Percentiles rank a stretch among this genome's conserved stretches.
Evolutionary conservation across 768 basidiomycete genomes (phyloP).

Genomic region (Neoboletus brunneissimus): DNA sequence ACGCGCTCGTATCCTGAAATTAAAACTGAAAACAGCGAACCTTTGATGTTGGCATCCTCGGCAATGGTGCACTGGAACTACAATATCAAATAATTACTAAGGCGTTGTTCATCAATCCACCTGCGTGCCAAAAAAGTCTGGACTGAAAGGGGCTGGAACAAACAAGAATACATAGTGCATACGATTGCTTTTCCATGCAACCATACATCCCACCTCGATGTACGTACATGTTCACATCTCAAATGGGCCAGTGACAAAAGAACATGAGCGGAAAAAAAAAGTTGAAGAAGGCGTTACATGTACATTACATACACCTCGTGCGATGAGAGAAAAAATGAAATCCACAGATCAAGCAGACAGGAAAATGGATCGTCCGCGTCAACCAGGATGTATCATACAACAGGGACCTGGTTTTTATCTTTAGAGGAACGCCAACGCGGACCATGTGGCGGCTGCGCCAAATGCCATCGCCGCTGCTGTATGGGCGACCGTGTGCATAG

Average conservation of each 20-base stretch:
- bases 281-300: not conserved
- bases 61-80: no score
- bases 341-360: not conserved
- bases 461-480: conserved; percentile 62
- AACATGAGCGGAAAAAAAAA: not conserved
- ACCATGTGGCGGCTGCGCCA: conserved; percentile 72
- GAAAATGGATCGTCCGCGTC: not conserved
- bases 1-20: no score
- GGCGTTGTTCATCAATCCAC: no score
- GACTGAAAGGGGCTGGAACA: no score
- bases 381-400: no score
- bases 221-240: conserved; percentile 2
- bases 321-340: not conserved
- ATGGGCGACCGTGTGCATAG: conserved; percentile 41
- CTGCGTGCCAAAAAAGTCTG: no score
- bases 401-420: not conserved
- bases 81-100: no score
- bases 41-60: no score
- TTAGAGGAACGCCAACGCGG: conserved; percentile 65
- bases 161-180: conserved; percentile 7
- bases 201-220: conserved; percentile 4
- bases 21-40: no score
- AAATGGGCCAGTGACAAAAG: not conserved
- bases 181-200: conserved; percentile 2
- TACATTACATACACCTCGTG: conserved; percentile 6